Evolutionary conservation across 139 green algal species (phyloP).

Genomic region (Pleodorina starrii): DNA sequence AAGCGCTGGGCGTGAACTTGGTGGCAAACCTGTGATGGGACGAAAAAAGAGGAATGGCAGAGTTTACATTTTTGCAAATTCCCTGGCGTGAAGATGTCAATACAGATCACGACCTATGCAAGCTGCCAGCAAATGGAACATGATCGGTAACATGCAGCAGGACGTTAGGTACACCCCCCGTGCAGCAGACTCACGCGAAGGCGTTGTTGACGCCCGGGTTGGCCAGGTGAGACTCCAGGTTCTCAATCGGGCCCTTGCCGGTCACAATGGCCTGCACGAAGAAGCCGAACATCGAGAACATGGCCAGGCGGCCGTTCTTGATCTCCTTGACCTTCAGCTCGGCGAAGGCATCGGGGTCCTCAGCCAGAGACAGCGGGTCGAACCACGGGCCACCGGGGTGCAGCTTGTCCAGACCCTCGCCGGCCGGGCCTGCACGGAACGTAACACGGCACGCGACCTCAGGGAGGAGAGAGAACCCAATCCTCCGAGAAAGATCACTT

Average conservation of each 20-base stretch:
- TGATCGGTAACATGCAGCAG: not conserved
- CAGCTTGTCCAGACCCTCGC: conserved; percentile 73
- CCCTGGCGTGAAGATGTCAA: not conserved
- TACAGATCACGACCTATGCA: not conserved
- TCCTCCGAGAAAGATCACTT: too few relatives aligned
- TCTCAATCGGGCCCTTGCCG: conserved; percentile 65
- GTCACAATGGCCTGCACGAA: conserved; percentile 85
- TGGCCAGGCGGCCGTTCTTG: conserved; percentile 96
- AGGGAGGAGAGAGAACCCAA: too few relatives aligned
- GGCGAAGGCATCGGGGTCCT: conserved; percentile 88
- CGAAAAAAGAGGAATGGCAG: not conserved
- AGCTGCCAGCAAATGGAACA: not conserved
- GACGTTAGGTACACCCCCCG: too few relatives aligned
- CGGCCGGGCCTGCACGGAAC: conserved; percentile 53
- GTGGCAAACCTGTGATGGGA: conserved; percentile 33
- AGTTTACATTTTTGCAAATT: not conserved
- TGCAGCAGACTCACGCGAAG: conserved; percentile 77
- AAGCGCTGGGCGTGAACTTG: conserved; percentile 38
- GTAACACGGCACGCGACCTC: not conserved
- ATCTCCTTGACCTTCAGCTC: conserved; percentile 92
- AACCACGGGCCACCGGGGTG: conserved; percentile 77
- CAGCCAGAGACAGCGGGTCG: conserved; percentile 93
- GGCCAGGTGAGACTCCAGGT: conserved; percentile 84
- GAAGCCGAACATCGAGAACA: conserved; percentile 94
- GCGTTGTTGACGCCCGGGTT: conserved; percentile 86